phyloP scores from a whole-genome alignment of 164 flowering plant genomes.

The Malania oleifera region DNA sequence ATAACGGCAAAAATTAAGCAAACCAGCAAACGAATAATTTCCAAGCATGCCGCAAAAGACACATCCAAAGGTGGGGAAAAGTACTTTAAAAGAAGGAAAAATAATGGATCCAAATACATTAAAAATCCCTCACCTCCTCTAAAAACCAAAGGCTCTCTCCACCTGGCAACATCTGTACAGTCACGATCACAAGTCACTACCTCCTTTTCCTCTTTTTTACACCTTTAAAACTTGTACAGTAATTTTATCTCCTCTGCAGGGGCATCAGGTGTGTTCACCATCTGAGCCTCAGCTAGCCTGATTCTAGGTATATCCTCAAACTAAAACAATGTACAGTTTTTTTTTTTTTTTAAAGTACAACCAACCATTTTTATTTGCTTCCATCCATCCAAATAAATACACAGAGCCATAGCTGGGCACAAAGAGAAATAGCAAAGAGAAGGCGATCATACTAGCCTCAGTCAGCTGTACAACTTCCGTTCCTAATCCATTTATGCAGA shows the following conservation, averaged over 20 bases:
- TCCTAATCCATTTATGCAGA: slow-evolving; percentile 38
- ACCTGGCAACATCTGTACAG: slow-evolving; percentile 37
- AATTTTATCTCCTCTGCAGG: slow-evolving; percentile 43
- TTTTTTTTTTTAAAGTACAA: slow-evolving; percentile 35
- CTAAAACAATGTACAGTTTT: slow-evolving; percentile 70
- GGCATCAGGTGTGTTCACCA: slow-evolving; percentile 46
- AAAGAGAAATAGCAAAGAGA: slow-evolving; percentile 21
- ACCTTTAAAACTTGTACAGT: slow-evolving; percentile 49
- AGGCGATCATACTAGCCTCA: slow-evolving; percentile 46
- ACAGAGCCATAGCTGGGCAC: slow-evolving; percentile 27
- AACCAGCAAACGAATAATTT: background rate
- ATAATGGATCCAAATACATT: slow-evolving; percentile 18
- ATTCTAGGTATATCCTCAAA: slow-evolving; percentile 63
- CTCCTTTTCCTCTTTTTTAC: slow-evolving; percentile 42
- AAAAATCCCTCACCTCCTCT: slow-evolving; percentile 23
- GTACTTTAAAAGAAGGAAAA: slow-evolving; percentile 11
- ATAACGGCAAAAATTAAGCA: background rate
- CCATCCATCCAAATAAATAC: slow-evolving; percentile 31
- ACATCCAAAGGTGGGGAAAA: background rate
- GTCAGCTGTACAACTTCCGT: slow-evolving; percentile 86
- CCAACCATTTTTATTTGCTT: slow-evolving; percentile 42
- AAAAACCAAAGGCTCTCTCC: slow-evolving; percentile 21
- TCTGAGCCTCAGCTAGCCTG: slow-evolving; percentile 59
- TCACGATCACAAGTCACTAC: slow-evolving; percentile 48
- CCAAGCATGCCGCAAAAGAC: background rate